Evolutionary conservation across 768 basidiomycete genomes (phyloP).

Genomic region (Trametes gibbosa): DNA sequence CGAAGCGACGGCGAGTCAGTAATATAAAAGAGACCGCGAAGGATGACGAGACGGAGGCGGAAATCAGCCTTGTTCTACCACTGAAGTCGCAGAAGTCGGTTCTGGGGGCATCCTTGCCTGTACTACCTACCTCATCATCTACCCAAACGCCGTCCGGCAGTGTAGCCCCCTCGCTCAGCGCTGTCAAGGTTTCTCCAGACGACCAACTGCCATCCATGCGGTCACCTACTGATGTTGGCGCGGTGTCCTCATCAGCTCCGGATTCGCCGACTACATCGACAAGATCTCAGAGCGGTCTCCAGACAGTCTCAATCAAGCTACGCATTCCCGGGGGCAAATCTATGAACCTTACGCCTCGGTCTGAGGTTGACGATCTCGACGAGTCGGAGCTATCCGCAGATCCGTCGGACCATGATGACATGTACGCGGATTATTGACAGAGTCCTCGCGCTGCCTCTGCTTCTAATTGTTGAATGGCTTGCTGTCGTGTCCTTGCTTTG

Average conservation of each 20-base stretch:
- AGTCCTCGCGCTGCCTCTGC: not conserved
- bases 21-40: not conserved
- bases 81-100: not conserved
- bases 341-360: not conserved
- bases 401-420: slow-evolving; percentile 4
- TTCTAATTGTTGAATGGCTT: not conserved
- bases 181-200: no score
- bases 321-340: slow-evolving; percentile 2
- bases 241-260: not conserved
- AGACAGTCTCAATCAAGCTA: not conserved
- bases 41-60: not conserved
- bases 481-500: not conserved
- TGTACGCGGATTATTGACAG: not conserved
- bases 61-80: not conserved
- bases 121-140: not conserved
- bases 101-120: not conserved
- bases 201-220: no score
- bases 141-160: not conserved
- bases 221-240: not conserved
- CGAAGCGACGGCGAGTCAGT: slow-evolving; percentile 6
- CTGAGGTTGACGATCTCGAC: not conserved
- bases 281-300: not conserved
- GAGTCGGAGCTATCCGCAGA: not conserved
- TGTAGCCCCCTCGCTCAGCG: no score
- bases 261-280: not conserved